Evolutionary conservation across 306 rosid species (phyloP), one percentile per base, ranked within the genome.

Genomic region (Glycine latifolia): DNA sequence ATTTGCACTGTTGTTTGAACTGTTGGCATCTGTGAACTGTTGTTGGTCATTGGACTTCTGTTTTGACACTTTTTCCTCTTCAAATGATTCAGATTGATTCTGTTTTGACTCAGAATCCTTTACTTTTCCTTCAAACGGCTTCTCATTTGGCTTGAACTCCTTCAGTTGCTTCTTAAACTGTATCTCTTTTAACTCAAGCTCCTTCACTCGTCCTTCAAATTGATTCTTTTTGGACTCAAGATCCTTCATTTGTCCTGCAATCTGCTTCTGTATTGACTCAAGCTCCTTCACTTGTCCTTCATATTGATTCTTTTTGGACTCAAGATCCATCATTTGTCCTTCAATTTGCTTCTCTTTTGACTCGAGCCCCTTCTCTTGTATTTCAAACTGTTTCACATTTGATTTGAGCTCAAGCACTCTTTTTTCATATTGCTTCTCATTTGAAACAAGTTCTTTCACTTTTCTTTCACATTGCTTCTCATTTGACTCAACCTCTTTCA

Each of bases 401-500:
- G 15, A 39, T 5, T 14, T 14, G 11, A 54, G 50, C 16, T 54
- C 54, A 26, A 37, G 9, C 58, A 71, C 15, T n/a, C 6, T 50
- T 0, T 6, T 26, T 5, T 79, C 67, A 17, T 63, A 63, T 6
- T 49, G 41, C 14, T 67, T 47, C 70, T 47, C 17, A 0, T 16
- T 37, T 59, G 15, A 39, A 5, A 26, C 49, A 0, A 56, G 13
- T n/a, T 44, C 33, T 8, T 56, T 17, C 46, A 4, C 37, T 8
- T 3, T 5, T 12, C 33, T 68, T 50, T 81, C 72, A 71, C 43
- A 20, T 4, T 63, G 80, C 39, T 52, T 86, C 75, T 86, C 87
- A 17, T 10, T 70, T 6, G 41, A 56, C 17, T 50, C 3, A 0
- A 73, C 26, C 31, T 26, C 46, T 69, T 33, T 9, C 0, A 12